These are phyloP conservation scores for Penicillium occitanis DNA, from an alignment of 2,329 filamentous ascomycete genomes.

Conservation along the genomic window DNA sequence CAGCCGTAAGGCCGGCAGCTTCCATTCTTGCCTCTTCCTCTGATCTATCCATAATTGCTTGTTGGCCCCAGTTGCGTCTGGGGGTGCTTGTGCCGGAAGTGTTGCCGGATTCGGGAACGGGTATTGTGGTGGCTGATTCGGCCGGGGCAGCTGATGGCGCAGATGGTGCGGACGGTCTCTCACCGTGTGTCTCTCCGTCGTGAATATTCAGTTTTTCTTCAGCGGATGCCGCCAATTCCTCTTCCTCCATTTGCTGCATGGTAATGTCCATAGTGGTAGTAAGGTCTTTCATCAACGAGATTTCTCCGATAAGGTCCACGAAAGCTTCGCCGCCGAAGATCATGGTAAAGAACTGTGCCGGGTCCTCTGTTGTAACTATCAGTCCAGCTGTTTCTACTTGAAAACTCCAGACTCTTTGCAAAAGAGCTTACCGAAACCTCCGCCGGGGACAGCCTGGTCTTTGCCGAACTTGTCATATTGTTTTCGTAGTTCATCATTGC, in stretches of 20 bases:
- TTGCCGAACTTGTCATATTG: conserved; percentile 98
- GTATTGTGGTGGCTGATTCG: conserved; percentile 22
- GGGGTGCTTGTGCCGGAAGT: conserved; percentile 49
- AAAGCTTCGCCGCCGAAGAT: conserved; percentile 98
- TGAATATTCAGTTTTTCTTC: conserved; percentile 49
- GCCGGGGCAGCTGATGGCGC: neutral
- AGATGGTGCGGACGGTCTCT: conserved; percentile 18
- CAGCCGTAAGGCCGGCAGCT: conserved; percentile 64
- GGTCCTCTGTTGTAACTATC: conserved; percentile 62
- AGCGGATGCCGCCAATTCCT: conserved; percentile 58
- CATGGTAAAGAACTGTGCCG: conserved; percentile 95
- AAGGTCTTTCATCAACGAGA: conserved; percentile 96
- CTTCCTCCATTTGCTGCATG: conserved; percentile 74
- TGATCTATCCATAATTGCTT: conserved; percentile 83
- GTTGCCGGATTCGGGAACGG: conserved; percentile 39
- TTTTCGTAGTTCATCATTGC: conserved; percentile 79
- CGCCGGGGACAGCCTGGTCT: conserved; percentile 84
- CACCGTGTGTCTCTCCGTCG: conserved; percentile 44
- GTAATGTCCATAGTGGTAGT: conserved; percentile 98
- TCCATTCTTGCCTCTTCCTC: conserved; percentile 71
- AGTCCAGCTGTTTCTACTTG: neutral
- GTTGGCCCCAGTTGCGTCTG: conserved; percentile 66
- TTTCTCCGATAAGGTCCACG: conserved; percentile 94
- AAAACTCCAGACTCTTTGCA: conserved; percentile 12
- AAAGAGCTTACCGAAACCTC: conserved; percentile 71